phyloP scores from a whole-genome alignment of 805 yeast genomes.

The Nematodospora valgi region DNA sequence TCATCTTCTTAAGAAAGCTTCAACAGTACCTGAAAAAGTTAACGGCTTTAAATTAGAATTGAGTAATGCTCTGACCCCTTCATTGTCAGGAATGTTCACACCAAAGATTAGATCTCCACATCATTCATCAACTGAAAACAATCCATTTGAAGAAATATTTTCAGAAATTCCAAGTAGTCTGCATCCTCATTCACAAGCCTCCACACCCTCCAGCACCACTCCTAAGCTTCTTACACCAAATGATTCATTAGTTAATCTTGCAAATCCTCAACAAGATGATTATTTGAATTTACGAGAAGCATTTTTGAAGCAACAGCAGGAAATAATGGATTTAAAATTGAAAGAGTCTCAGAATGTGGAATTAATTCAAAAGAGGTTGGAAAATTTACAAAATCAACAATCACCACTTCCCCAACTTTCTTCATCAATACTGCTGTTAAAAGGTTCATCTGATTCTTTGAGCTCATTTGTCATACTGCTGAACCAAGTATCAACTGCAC shows the following conservation, averaged over 20 bases:
- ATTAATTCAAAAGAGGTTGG: slow-evolving; percentile 3
- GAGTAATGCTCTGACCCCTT: slow-evolving; percentile 10
- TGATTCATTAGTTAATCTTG: slow-evolving; percentile 9
- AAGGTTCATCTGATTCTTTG: slow-evolving; percentile 8
- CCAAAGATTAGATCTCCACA: slow-evolving; percentile 35
- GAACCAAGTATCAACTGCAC: slow-evolving; percentile 3
- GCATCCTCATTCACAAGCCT: slow-evolving; percentile 5
- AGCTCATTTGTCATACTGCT: slow-evolving; percentile 6
- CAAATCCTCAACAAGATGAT: slow-evolving; percentile 31
- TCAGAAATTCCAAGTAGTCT: slow-evolving; percentile 1
- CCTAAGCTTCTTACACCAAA: slow-evolving; percentile 10
- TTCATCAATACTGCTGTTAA: neutral
- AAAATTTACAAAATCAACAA: slow-evolving; percentile 4
- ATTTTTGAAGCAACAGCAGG: slow-evolving; percentile 35
- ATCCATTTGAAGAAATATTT: slow-evolving; percentile 37
- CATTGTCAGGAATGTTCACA: slow-evolving; percentile 36
- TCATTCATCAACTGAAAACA: slow-evolving; percentile 23
- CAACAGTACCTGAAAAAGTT: slow-evolving; percentile 1
- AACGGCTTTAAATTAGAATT: slow-evolving; percentile 8
- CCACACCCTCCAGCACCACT: slow-evolving; percentile 3
- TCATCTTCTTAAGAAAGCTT: slow-evolving; percentile 10
- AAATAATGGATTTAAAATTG: slow-evolving; percentile 8
- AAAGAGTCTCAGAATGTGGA: slow-evolving; percentile 6
- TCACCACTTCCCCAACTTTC: slow-evolving; percentile 2
- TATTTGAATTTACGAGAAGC: slow-evolving; percentile 37